These are phyloP conservation scores for Effrenium voratum DNA, from an alignment of 73 alveolate species.

Conservation along the genomic window DNA sequence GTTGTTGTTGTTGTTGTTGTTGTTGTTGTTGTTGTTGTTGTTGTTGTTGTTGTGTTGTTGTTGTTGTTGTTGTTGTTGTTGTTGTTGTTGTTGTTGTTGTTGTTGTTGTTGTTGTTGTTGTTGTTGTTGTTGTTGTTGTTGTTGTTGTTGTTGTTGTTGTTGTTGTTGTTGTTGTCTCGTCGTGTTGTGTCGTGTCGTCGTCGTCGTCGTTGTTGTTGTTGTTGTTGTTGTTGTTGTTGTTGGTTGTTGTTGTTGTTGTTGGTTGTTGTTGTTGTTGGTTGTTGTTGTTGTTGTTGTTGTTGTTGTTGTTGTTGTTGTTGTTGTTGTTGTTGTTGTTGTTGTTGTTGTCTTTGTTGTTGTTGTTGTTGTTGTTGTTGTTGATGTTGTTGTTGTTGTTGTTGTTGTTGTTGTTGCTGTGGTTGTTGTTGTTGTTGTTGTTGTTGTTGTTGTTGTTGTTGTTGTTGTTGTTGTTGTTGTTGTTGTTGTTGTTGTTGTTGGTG, in stretches of 20 bases:
- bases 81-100: background rate
- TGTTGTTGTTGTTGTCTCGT: background rate
- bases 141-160: background rate
- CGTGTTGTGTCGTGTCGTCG: too few relatives aligned
- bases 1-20: too few relatives aligned
- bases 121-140: background rate
- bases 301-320: constrained; percentile 14
- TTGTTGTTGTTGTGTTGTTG: background rate
- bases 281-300: constrained; percentile 9
- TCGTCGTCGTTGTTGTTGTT: background rate
- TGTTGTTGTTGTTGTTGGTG: too few relatives aligned
- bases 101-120: background rate
- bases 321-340: constrained; percentile 10
- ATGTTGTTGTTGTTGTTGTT: background rate
- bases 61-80: background rate
- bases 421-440: constrained; percentile 38
- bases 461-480: too few relatives aligned
- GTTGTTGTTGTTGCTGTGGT: background rate
- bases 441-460: too few relatives aligned
- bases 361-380: background rate
- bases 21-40: background rate
- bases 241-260: background rate
- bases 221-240: background rate
- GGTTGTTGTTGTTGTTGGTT: background rate
- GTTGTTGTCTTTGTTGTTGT: background rate